Percentiles rank a stretch among this genome's conserved stretches.
phyloP scores from a whole-genome alignment of 2,329 filamentous ascomycete species.

The Beauveria scarabaeidicola region DNA sequence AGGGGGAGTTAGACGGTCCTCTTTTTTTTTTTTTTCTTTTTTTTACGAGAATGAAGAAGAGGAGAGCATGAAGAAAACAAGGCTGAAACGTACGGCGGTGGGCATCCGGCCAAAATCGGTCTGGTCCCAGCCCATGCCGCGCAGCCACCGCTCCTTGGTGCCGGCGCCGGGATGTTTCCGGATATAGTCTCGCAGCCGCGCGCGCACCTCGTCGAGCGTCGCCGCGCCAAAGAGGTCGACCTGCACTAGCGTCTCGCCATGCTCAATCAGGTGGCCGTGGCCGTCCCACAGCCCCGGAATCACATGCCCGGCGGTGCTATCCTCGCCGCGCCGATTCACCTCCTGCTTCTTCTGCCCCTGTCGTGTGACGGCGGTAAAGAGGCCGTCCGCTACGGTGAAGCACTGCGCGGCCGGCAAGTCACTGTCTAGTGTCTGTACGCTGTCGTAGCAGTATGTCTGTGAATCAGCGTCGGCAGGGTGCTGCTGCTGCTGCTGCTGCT shows the following conservation, averaged over 20 bases:
- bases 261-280: constrained; percentile 58
- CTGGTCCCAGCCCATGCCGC: constrained; percentile 66
- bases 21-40: too few species aligned
- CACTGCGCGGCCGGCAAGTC: constrained; percentile 37
- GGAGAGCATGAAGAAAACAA: too few species aligned
- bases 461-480: not conserved
- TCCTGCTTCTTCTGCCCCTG: constrained; percentile 15
- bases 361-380: constrained; percentile 40
- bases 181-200: constrained; percentile 44
- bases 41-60: too few species aligned
- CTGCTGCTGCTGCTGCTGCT: not conserved
- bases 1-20: not conserved
- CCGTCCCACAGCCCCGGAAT: constrained; percentile 64
- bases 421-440: constrained; percentile 29
- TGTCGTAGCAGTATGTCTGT: constrained; percentile 31
- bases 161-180: constrained; percentile 41
- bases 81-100: constrained; percentile 40
- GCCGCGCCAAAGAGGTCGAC: constrained; percentile 53
- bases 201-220: constrained; percentile 46
- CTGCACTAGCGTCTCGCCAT: constrained; percentile 59
- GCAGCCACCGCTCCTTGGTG: constrained; percentile 49
- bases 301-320: constrained; percentile 36
- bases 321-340: constrained; percentile 1
- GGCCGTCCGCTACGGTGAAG: constrained; percentile 46
- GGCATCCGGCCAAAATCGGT: constrained; percentile 57